Percentiles rank a stretch among this genome's conserved stretches.
These are phyloP conservation scores for Fusarium sp. DNA, from an alignment of 2,329 filamentous ascomycete genomes.

Conservation along the genomic window DNA sequence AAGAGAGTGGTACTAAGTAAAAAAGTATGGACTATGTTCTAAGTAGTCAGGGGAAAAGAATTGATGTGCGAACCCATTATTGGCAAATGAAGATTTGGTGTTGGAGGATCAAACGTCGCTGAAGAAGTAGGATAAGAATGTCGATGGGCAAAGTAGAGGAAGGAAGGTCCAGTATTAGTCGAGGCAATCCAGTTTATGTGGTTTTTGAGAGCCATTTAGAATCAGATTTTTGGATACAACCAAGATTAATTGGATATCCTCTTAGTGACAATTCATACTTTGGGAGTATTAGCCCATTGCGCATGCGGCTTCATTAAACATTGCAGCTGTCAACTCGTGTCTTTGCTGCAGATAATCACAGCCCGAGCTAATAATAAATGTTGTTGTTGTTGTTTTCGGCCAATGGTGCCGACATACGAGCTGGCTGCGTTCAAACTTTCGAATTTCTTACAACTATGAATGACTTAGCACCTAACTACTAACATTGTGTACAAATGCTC, in stretches of 20 bases:
- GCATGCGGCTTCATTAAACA: not conserved
- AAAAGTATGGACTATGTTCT: conserved; percentile 14
- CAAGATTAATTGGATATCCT: not conserved
- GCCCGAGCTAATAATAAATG: not conserved
- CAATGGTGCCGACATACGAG: conserved; percentile 5
- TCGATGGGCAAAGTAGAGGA: conserved; percentile 5
- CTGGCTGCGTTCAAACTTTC: not conserved
- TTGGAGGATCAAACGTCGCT: not conserved
- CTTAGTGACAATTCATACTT: too few species aligned
- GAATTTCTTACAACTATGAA: not conserved
- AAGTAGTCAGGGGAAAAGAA: conserved; percentile 9
- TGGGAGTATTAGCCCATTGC: too few species aligned
- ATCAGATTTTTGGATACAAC: not conserved
- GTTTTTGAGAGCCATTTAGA: not conserved
- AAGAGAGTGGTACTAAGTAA: not conserved
- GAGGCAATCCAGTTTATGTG: not conserved
- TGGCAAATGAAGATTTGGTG: conserved; percentile 1
- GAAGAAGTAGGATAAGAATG: not conserved
- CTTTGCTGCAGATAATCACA: not conserved
- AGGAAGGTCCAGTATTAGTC: not conserved
- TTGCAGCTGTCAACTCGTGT: not conserved
- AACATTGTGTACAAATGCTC: too few species aligned
- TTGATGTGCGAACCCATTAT: conserved; percentile 19
- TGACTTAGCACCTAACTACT: too few species aligned
- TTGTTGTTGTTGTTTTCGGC: conserved; percentile 17